phyloP scores from a whole-genome alignment of 352 stramenopile genomes.

The Halophytophthora batemanensis region DNA sequence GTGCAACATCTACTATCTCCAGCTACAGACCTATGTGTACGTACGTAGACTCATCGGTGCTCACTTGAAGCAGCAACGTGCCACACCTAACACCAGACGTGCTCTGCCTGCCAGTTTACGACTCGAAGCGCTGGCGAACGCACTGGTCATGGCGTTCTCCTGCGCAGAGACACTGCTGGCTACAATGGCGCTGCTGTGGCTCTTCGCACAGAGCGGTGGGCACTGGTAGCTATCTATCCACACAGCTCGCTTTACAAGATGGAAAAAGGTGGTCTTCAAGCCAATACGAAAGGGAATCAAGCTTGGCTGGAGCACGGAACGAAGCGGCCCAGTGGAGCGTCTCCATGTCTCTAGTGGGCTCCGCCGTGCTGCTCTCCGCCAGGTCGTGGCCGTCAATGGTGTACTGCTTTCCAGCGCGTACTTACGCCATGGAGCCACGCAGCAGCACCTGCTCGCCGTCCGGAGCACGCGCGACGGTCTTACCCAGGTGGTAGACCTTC shows the following conservation, averaged over 20 bases:
- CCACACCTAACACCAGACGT: conserved; percentile 1
- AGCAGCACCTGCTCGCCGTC: conserved; percentile 86
- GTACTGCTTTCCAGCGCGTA: conserved; percentile 4
- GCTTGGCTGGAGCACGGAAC: conserved; percentile 2
- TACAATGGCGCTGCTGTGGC: conserved; percentile 36
- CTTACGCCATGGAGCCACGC: conserved; percentile 63
- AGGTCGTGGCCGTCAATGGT: too few relatives aligned
- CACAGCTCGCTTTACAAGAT: too few relatives aligned
- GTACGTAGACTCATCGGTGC: conserved; percentile 5
- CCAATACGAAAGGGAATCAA: too few relatives aligned
- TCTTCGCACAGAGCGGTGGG: conserved; percentile 14
- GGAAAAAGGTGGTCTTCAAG: too few relatives aligned
- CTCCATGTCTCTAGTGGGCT: too few relatives aligned
- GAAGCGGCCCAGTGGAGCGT: too few relatives aligned
- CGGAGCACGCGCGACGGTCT: conserved; percentile 50
- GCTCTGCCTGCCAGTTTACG: conserved; percentile 31
- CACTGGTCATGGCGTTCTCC: conserved; percentile 54
- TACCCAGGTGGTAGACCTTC: conserved; percentile 89
- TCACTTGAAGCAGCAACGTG: background rate
- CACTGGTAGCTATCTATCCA: too few relatives aligned
- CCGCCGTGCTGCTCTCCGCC: too few relatives aligned
- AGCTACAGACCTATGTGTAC: conserved; percentile 78
- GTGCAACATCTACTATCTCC: conserved; percentile 72
- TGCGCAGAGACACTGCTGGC: conserved; percentile 51
- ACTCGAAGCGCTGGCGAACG: conserved; percentile 62